phyloP scores from a whole-genome alignment of 306 rosid genomes.

The Lithocarpus polystachyus region DNA sequence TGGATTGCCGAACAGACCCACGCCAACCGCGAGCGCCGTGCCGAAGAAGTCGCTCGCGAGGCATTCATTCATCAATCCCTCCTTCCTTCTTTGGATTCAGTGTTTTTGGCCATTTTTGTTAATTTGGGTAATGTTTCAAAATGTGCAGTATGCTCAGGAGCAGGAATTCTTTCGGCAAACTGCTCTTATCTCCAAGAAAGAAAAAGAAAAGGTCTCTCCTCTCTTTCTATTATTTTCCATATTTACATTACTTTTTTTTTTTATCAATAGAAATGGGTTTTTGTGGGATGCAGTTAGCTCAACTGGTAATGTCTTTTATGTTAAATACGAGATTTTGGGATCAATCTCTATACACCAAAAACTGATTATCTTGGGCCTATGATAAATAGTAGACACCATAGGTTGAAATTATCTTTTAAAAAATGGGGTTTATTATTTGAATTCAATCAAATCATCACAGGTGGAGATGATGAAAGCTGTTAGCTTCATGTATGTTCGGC shows the following conservation, averaged over 20 bases:
- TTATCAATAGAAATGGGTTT: too few relatives aligned
- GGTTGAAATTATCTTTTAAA: too few relatives aligned
- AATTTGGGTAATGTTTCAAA: too few relatives aligned
- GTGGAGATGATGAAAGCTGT: constrained; percentile 94
- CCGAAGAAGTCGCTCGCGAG: constrained; percentile 92
- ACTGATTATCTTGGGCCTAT: too few relatives aligned
- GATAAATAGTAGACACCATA: fast-evolving
- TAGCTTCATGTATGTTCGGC: constrained; percentile 98
- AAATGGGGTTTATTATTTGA: too few relatives aligned
- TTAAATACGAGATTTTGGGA: too few relatives aligned
- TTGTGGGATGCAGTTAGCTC: fast-evolving
- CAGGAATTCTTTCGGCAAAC: constrained; percentile 92
- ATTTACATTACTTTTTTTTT: too few relatives aligned
- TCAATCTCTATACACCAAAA: fast-evolving
- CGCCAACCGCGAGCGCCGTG: constrained; percentile 56
- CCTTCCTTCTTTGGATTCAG: too few relatives aligned
- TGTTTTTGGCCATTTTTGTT: too few relatives aligned
- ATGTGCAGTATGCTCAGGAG: constrained; percentile 77
- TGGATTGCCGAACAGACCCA: constrained; percentile 98
- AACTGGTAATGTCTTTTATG: fast-evolving
- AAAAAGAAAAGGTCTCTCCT: constrained; percentile 71
- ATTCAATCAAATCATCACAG: constrained; percentile 21
- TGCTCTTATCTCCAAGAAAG: constrained; percentile 73
- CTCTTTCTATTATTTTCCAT: not conserved
- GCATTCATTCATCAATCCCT: not conserved